Conservation (phyloP, 1,284 basidiomycete species). For the Austroboletus novae-zelandiae region DNA sequence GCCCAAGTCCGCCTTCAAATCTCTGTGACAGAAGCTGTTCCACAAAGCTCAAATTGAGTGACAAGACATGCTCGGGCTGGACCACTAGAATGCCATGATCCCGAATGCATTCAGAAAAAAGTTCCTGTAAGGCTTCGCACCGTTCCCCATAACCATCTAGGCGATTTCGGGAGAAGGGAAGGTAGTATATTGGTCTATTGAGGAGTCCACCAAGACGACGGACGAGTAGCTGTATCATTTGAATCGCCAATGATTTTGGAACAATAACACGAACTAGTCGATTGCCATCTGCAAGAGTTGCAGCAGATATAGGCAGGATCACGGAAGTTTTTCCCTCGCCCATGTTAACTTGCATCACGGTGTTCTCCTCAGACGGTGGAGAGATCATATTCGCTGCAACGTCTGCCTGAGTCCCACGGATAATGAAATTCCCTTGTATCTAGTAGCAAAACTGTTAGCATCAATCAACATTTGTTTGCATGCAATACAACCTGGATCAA, state of each 20-base stretch:
- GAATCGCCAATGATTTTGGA: conserved; percentile 40
- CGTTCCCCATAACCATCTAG: conserved; percentile 8
- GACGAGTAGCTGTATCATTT: conserved; percentile 50
- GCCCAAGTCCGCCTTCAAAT: too few species aligned
- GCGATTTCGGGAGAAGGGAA: conserved; percentile 44
- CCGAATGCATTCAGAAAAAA: conserved; percentile 39
- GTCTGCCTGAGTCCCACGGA: conserved; percentile 39
- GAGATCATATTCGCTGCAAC: conserved; percentile 50
- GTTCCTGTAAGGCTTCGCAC: neutral
- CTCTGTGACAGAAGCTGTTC: conserved; percentile 17
- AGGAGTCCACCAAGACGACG: conserved; percentile 42
- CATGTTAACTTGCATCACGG: conserved; percentile 54
- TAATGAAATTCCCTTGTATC: conserved; percentile 43
- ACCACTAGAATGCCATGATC: conserved; percentile 42
- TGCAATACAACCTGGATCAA: conserved; percentile 39
- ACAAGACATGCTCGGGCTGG: conserved; percentile 53
- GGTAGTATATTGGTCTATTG: conserved; percentile 44
- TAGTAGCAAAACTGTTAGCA: conserved; percentile 12
- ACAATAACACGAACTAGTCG: conserved; percentile 46
- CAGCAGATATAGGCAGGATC: conserved; percentile 45
- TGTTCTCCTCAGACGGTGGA: conserved; percentile 35
- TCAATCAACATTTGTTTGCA: neutral
- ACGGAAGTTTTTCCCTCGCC: conserved; percentile 58
- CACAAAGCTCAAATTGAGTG: conserved; percentile 26
- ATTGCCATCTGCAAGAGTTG: conserved; percentile 40